Percentiles rank a stretch among this genome's conserved stretches.
Evolutionary conservation across 2,329 filamentous ascomycete species (phyloP).

Genomic region (Fusarium sp.): DNA sequence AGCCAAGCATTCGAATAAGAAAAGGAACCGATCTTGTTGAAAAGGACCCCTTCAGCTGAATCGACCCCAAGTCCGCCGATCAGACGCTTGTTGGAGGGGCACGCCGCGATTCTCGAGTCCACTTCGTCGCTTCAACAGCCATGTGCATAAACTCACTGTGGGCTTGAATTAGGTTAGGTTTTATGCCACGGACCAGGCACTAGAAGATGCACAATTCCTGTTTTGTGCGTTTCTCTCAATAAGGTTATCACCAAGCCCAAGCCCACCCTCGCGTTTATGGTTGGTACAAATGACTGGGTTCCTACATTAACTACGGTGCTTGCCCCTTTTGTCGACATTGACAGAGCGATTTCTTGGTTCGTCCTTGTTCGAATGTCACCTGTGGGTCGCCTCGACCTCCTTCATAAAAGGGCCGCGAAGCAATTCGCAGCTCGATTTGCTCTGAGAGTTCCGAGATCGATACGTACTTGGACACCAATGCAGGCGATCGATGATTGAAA

Average conservation of each 20-base stretch:
- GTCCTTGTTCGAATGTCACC: conserved; percentile 29
- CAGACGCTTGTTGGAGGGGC: conserved; percentile 11
- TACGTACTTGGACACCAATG: conserved; percentile 16
- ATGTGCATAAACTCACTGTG: conserved; percentile 10
- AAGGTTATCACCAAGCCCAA: conserved; percentile 33
- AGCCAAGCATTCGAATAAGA: conserved; percentile 1
- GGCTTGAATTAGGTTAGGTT: background rate
- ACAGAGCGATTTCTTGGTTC: conserved; percentile 15
- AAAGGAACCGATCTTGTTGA: conserved; percentile 9
- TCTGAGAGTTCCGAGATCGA: conserved; percentile 12
- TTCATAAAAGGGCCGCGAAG: conserved; percentile 44
- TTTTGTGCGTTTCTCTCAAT: conserved; percentile 25
- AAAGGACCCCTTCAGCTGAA: conserved; percentile 26
- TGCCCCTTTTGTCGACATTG: conserved; percentile 31
- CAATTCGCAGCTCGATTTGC: conserved; percentile 32
- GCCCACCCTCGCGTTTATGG: conserved; percentile 9
- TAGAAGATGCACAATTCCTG: conserved; percentile 23
- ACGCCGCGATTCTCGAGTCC: conserved; percentile 28
- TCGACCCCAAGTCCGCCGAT: conserved; percentile 13
- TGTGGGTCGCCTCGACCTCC: conserved; percentile 37
- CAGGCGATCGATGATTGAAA: conserved; percentile 21
- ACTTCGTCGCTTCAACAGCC: background rate
- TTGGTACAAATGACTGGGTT: conserved; percentile 26
- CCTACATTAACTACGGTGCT: conserved; percentile 41
- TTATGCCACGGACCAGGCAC: conserved; percentile 3